Conservation (phyloP, 148 eudicot genomes). For the Euryodendron excelsum region DNA sequence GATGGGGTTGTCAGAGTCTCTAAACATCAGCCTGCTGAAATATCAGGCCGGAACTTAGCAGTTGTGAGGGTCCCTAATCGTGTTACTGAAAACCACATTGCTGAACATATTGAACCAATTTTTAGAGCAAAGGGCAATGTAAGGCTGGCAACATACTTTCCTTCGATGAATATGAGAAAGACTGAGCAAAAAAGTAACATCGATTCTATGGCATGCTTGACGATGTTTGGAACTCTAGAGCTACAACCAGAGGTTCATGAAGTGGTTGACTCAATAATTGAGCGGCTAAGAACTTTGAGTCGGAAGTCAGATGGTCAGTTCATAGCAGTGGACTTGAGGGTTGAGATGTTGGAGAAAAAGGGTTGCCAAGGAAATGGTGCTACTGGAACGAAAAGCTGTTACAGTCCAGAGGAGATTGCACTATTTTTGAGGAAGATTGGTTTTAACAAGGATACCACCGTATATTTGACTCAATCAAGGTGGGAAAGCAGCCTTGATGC, state of each 20-base stretch:
- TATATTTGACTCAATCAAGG: slow-evolving; percentile 89
- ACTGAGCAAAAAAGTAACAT: slow-evolving; percentile 29
- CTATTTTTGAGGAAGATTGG: slow-evolving; percentile 68
- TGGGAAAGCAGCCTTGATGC: slow-evolving; percentile 86
- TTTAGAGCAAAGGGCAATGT: slow-evolving; percentile 70
- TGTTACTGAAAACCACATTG: slow-evolving; percentile 68
- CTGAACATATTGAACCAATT: slow-evolving; percentile 56
- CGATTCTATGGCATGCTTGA: slow-evolving; percentile 69
- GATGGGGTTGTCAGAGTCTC: slow-evolving; percentile 86
- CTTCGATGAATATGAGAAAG: slow-evolving; percentile 79
- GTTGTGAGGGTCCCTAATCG: slow-evolving; percentile 85
- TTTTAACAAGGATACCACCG: slow-evolving; percentile 70
- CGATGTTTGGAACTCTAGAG: slow-evolving; percentile 83
- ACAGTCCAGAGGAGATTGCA: slow-evolving; percentile 73
- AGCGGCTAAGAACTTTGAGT: slow-evolving; percentile 71
- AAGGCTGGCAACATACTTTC: slow-evolving; percentile 84
- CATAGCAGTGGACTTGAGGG: slow-evolving; percentile 83
- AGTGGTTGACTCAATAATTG: slow-evolving; percentile 84
- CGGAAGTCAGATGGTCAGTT: slow-evolving; percentile 76
- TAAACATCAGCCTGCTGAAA: slow-evolving; percentile 49
- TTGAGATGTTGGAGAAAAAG: slow-evolving; percentile 70
- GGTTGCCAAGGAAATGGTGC: slow-evolving; percentile 55
- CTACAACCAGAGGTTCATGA: slow-evolving; percentile 69
- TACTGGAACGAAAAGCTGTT: slow-evolving; percentile 67
- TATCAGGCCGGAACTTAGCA: slow-evolving; percentile 61